These are phyloP conservation scores for Achlya hypogyna DNA, from an alignment of 352 stramenopile genomes.

Conservation along the genomic window DNA sequence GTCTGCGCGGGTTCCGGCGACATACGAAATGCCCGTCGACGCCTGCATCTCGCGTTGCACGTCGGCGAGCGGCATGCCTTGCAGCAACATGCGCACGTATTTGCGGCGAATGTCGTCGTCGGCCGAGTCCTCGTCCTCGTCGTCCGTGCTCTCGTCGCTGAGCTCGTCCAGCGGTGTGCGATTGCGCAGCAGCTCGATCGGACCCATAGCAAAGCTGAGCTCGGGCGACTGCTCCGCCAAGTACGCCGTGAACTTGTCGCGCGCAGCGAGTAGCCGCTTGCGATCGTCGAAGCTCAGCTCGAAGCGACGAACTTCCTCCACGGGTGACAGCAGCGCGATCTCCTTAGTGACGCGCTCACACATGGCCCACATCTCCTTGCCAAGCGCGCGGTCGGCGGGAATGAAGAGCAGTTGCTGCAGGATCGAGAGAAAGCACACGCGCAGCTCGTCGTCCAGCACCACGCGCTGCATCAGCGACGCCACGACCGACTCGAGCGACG, in stretches of 20 bases:
- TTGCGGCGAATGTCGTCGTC: slow-evolving; percentile 29
- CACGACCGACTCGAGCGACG: slow-evolving; percentile 61
- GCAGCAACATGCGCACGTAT: slow-evolving; percentile 75
- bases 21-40: neutral
- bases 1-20: neutral
- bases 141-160: slow-evolving; percentile 41
- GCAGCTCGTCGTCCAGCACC: slow-evolving; percentile 47
- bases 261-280: slow-evolving; percentile 61
- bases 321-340: slow-evolving; percentile 57
- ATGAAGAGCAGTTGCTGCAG: slow-evolving; percentile 82
- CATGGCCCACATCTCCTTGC: slow-evolving; percentile 82
- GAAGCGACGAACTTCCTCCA: slow-evolving; percentile 73
- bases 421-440: slow-evolving; percentile 67
- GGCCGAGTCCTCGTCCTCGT: neutral
- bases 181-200: slow-evolving; percentile 71
- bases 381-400: slow-evolving; percentile 64
- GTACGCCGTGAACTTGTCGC: slow-evolving; percentile 69
- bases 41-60: slow-evolving; percentile 51
- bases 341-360: slow-evolving; percentile 71
- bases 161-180: slow-evolving; percentile 54
- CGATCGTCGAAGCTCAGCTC: slow-evolving; percentile 75
- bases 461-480: slow-evolving; percentile 45
- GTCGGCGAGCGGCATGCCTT: slow-evolving; percentile 63
- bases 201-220: slow-evolving; percentile 55
- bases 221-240: slow-evolving; percentile 59